phyloP scores from a whole-genome alignment of 257 asterid genomes.

The Eucommia ulmoides region DNA sequence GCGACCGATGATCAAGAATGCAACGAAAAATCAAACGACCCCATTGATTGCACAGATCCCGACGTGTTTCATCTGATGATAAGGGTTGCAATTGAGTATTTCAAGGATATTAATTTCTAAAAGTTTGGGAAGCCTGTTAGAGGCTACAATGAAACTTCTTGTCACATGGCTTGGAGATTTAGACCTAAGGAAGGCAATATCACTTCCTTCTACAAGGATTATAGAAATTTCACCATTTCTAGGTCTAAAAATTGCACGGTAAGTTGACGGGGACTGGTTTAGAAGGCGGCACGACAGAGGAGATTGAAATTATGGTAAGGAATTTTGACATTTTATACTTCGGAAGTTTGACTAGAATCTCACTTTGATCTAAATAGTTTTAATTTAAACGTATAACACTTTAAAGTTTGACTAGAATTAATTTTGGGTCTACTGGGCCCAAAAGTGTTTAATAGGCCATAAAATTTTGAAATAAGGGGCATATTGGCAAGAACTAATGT shows the following conservation, averaged over 20 bases:
- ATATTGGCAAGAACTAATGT: no score
- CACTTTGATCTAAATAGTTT: no score
- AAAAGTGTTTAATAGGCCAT: no score
- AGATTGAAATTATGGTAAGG: no score
- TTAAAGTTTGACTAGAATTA: no score
- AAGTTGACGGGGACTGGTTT: no score
- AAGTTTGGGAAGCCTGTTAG: slow-evolving; percentile 71
- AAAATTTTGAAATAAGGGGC: no score
- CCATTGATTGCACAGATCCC: slow-evolving; percentile 62
- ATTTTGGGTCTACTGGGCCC: no score
- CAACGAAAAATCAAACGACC: slow-evolving; percentile 33
- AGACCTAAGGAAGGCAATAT: slow-evolving; percentile 66
- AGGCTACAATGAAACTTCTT: slow-evolving; percentile 47
- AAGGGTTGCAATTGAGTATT: slow-evolving; percentile 58
- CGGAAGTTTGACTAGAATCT: no score
- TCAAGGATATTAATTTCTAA: slow-evolving; percentile 57
- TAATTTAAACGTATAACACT: no score
- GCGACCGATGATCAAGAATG: slow-evolving; percentile 24
- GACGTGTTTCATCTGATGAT: slow-evolving; percentile 71
- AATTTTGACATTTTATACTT: no score
- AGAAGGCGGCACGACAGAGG: no score
- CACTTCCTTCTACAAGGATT: slow-evolving; percentile 53
- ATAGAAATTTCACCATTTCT: slow-evolving; percentile 42
- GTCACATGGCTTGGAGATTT: slow-evolving; percentile 96
- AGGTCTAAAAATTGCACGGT: slow-evolving; percentile 52